Conservation (phyloP, 441 rosid species). For the Geranium incanum region DNA sequence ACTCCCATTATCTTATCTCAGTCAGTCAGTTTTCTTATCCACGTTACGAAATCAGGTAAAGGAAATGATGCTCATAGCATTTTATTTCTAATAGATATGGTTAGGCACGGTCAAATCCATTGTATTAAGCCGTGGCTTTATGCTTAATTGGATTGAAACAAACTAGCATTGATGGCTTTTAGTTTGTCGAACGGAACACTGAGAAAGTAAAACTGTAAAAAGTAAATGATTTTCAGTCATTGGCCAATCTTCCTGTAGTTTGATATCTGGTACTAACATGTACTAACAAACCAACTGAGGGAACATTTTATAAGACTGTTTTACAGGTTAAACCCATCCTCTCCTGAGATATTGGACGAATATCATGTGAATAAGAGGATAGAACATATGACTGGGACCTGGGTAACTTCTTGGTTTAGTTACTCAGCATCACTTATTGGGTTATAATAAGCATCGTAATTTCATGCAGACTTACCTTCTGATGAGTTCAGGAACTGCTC, state of each 20-base stretch:
- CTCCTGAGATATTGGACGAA: background rate
- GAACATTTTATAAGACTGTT: background rate
- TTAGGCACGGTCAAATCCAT: background rate
- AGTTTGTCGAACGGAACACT: too few relatives aligned
- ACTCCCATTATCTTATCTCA: background rate
- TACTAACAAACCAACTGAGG: background rate
- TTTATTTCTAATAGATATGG: background rate
- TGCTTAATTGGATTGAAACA: background rate
- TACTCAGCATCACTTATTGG: background rate
- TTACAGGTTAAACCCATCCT: background rate
- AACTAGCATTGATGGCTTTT: too few relatives aligned
- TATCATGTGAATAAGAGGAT: background rate
- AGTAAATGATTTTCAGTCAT: too few relatives aligned
- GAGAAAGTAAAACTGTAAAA: too few relatives aligned
- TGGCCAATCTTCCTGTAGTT: background rate
- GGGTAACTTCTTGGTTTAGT: background rate
- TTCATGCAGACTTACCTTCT: constrained; percentile 40
- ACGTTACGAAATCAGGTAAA: background rate
- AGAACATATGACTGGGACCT: background rate
- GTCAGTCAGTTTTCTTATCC: background rate
- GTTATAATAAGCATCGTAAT: background rate
- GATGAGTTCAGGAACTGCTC: constrained; percentile 66
- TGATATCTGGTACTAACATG: background rate
- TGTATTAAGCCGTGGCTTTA: background rate
- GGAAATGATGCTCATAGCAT: background rate